phyloP scores from a whole-genome alignment of 352 stramenopile species.

The Phytophthora gonapodyides region DNA sequence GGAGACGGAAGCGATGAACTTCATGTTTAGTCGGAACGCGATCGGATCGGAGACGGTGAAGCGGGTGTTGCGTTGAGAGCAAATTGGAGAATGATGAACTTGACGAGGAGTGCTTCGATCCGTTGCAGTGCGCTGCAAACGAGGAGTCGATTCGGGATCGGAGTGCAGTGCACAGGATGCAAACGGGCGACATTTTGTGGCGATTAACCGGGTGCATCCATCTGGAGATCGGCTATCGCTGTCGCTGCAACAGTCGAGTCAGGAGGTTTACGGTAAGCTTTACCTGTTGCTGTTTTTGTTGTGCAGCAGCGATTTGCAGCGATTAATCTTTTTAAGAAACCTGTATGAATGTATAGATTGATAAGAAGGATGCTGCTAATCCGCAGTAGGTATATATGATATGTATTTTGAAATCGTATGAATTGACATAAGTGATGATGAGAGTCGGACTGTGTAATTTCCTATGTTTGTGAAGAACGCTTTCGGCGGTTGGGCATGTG shows the following conservation, averaged over 20 bases:
- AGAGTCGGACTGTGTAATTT: too few species aligned
- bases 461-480: too few species aligned
- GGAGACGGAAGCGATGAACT: constrained; percentile 24
- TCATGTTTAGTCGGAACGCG: constrained; percentile 27
- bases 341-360: too few species aligned
- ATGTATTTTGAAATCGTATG: too few species aligned
- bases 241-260: constrained; percentile 6
- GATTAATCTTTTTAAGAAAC: too few species aligned
- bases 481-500: too few species aligned
- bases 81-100: constrained; percentile 27
- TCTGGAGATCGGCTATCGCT: constrained; percentile 11
- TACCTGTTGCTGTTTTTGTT: too few species aligned
- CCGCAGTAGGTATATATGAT: too few species aligned
- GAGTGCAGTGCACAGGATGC: constrained; percentile 1
- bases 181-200: constrained; percentile 17
- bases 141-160: constrained; percentile 20
- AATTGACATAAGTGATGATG: too few species aligned
- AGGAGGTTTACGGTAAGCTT: background rate
- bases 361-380: too few species aligned
- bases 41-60: constrained; percentile 15
- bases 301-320: too few species aligned
- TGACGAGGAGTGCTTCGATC: constrained; percentile 6
- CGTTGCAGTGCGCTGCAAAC: constrained; percentile 9
- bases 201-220: constrained; percentile 8
- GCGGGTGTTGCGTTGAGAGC: constrained; percentile 23